Base-by-base conservation (phyloP, 176 grass and related monocot genomes). In the Elaeis guineensis region DNA sequence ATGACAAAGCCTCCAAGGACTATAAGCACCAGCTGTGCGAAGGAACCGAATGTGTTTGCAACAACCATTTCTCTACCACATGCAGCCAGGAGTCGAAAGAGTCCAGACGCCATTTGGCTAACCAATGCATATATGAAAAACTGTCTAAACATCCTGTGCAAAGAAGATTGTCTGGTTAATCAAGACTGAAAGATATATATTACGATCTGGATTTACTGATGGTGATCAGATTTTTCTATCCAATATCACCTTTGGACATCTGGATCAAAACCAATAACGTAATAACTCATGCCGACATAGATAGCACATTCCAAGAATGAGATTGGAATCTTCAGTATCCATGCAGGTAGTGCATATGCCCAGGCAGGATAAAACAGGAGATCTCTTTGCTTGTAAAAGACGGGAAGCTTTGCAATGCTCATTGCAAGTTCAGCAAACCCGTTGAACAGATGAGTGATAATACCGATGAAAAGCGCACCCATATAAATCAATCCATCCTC, bases 231-330 rank as follows among this genome's bases (percentile, higher is more conserved):
- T 21, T 16, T 64, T 11, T 16, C 7, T 49, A 67, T 24, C 25
- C 62, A 6, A 19, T 54, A 5, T 32, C 23, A 76, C 79, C 72
- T 76, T 20, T 59, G 29, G 16, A 81, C 50, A 21, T 58, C 61
- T 39, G 79, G 79, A 72, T 76, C 72, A 28, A 76, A 82, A 4
- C 79, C 79, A 5, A 76, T 70, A 51, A 29, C 62, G 53, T 82
- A 82, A 52, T 82, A 82, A 65, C 66, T 82, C 23, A 77, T 54
- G 19, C n/a, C 49, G 48, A 52, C 32, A 65, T 66, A 77, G 69
- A 77, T 23, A 7, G 35, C 35, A 5, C 48, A 67, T 32, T 77
- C 64, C 1, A 69, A 4, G 0, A 77, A 29, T 6, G 74, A 70
- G 35, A 77, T 52, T 15, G 74, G 74, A 39, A 77, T 61, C 51